A percentile compares a stretch with the other conserved stretches of the same genome.
Conservation (phyloP, 148 eudicot species). For the Polygonum aviculare region DNA sequence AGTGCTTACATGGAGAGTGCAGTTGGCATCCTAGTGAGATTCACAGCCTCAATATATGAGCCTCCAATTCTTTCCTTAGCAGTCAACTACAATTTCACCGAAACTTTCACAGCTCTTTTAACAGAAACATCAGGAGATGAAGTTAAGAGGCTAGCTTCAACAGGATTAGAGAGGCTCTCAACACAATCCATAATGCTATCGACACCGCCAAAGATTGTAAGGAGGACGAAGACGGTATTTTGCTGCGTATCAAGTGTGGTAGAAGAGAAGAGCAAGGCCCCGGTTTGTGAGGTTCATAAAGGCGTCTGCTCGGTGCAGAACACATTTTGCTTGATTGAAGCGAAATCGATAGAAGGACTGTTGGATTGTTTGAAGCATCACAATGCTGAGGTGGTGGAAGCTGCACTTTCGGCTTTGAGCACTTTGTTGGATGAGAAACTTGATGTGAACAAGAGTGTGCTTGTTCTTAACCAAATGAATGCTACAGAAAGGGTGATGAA, state of each 20-base stretch:
- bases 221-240: conserved; percentile 21
- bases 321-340: conserved; percentile 73
- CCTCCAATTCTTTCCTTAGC: conserved; percentile 40
- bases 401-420: conserved; percentile 62
- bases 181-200: conserved; percentile 45
- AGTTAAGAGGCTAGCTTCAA: conserved; percentile 60
- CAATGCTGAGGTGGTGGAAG: conserved; percentile 54
- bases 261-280: conserved; percentile 20
- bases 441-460: conserved; percentile 46
- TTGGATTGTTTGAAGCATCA: conserved; percentile 50
- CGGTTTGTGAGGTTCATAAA: conserved; percentile 50
- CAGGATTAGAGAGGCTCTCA: conserved; percentile 67
- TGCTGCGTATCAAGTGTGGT: conserved; percentile 20
- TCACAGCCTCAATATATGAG: conserved; percentile 64
- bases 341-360: conserved; percentile 50
- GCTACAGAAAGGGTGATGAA: conserved; percentile 40
- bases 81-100: conserved; percentile 39
- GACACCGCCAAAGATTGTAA: conserved; percentile 31
- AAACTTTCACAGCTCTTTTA: conserved; percentile 44
- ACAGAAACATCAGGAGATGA: conserved; percentile 50
- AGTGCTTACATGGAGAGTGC: conserved; percentile 56
- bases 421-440: conserved; percentile 64
- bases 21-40: conserved; percentile 72
- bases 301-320: conserved; percentile 60
- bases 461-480: conserved; percentile 35